These are phyloP conservation scores for Sphaerulina populicola DNA, from an alignment of 2,329 filamentous ascomycete genomes.

Conservation along the genomic window DNA sequence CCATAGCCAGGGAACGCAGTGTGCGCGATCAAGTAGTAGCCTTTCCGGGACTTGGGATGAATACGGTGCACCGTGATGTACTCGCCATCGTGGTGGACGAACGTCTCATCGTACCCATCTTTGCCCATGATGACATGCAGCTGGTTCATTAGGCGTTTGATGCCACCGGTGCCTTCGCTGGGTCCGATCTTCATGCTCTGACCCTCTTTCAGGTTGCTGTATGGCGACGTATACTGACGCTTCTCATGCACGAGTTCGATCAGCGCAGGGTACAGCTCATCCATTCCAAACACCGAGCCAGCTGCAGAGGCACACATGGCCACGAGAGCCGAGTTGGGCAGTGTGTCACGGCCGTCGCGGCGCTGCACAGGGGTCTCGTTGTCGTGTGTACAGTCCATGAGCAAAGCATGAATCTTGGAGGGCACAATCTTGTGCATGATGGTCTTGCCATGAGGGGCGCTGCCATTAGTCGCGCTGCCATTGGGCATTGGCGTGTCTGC, in stretches of 20 bases:
- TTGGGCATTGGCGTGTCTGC: constrained; percentile 42
- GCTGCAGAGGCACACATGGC: constrained; percentile 92
- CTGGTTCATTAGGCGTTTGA: constrained; percentile 89
- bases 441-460: constrained; percentile 43
- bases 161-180: constrained; percentile 75
- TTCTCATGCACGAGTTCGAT: constrained; percentile 91
- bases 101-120: constrained; percentile 87
- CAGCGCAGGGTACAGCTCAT: constrained; percentile 87
- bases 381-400: constrained; percentile 99
- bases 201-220: constrained; percentile 46
- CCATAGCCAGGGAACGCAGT: constrained; percentile 90
- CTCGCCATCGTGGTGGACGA: constrained; percentile 92
- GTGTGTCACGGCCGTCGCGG: constrained; percentile 82
- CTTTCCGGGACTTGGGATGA: constrained; percentile 83
- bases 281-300: constrained; percentile 95
- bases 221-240: constrained; percentile 69
- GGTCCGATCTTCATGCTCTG: constrained; percentile 54
- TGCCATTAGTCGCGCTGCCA: constrained; percentile 27
- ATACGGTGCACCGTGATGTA: constrained; percentile 95
- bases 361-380: constrained; percentile 96
- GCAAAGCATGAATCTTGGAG: constrained; percentile 83
- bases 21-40: constrained; percentile 91
- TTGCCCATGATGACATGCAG: constrained; percentile 94
- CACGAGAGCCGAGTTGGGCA: constrained; percentile 88
- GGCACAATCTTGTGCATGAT: constrained; percentile 73